Evolutionary conservation across 495 filamentous ascomycete species (phyloP).

Genomic region (Aspergillus conjunctus): DNA sequence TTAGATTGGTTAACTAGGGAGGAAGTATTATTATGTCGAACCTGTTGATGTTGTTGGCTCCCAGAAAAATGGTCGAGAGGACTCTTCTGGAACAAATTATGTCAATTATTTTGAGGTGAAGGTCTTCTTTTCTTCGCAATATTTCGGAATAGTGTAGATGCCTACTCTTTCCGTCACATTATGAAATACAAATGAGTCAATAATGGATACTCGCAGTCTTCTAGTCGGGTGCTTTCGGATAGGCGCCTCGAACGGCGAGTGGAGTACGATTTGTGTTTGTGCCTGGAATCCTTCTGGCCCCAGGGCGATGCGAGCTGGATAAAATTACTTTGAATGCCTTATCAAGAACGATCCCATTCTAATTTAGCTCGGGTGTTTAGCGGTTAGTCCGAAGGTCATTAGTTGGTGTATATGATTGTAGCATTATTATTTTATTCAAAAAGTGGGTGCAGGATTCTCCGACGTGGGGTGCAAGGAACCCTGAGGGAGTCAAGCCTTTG

Average conservation of each 20-base stretch:
- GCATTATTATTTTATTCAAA: not conserved
- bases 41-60: too few species aligned
- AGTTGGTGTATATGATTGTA: not conserved
- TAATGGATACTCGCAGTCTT: not conserved
- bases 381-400: not conserved
- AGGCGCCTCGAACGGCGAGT: slow-evolving; percentile 2
- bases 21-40: not conserved
- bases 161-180: not conserved
- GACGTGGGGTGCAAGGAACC: not conserved
- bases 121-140: not conserved
- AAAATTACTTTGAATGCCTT: slow-evolving; percentile 2
- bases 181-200: not conserved
- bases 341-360: not conserved
- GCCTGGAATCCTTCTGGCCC: slow-evolving; percentile 7
- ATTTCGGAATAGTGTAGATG: not conserved
- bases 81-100: too few species aligned
- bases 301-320: not conserved
- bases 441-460: not conserved
- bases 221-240: slow-evolving; percentile 14
- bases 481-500: not conserved
- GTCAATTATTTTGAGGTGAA: too few species aligned
- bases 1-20: not conserved
- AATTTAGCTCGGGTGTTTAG: not conserved
- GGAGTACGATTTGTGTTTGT: slow-evolving; percentile 5
- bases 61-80: too few species aligned